Evolutionary conservation across 768 basidiomycete genomes (phyloP).

Genomic region (Kwoniella dendrophila): DNA sequence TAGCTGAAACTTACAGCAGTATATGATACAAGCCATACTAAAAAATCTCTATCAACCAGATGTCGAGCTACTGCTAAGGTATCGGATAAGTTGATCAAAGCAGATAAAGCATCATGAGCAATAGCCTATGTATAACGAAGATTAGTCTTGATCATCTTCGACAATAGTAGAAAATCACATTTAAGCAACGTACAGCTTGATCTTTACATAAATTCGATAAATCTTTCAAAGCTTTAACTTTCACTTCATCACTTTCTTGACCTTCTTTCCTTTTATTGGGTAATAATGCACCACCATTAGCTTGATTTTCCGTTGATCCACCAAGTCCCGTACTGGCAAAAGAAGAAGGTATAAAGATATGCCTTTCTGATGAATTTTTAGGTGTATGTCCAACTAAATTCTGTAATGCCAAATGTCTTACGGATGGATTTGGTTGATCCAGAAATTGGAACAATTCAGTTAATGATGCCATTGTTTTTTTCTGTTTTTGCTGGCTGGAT

Average conservation of each 20-base stretch:
- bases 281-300: slow-evolving; percentile 24
- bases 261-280: slow-evolving; percentile 34
- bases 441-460: slow-evolving; percentile 80
- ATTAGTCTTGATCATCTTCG: slow-evolving; percentile 35
- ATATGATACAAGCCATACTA: slow-evolving; percentile 82
- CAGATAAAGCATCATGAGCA: slow-evolving; percentile 92
- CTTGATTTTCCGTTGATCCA: too few species aligned
- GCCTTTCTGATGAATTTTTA: slow-evolving; percentile 68
- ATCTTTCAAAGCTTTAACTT: slow-evolving; percentile 64
- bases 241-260: slow-evolving; percentile 62
- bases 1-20: slow-evolving; percentile 70
- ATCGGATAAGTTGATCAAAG: slow-evolving; percentile 90
- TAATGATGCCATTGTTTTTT: slow-evolving; percentile 46
- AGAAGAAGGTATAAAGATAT: slow-evolving; percentile 68
- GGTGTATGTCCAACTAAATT: slow-evolving; percentile 81
- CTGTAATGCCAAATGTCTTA: slow-evolving; percentile 79
- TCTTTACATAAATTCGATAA: slow-evolving; percentile 85
- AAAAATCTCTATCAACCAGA: slow-evolving; percentile 72
- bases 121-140: slow-evolving; percentile 63
- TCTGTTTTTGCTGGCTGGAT: not conserved
- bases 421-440: slow-evolving; percentile 81
- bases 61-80: slow-evolving; percentile 68
- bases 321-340: slow-evolving; percentile 27
- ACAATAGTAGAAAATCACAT: slow-evolving; percentile 55
- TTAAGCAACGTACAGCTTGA: slow-evolving; percentile 67